These are phyloP conservation scores for Papiliotrema terrestris DNA, from an alignment of 1,284 basidiomycete genomes.

Conservation along the genomic window DNA sequence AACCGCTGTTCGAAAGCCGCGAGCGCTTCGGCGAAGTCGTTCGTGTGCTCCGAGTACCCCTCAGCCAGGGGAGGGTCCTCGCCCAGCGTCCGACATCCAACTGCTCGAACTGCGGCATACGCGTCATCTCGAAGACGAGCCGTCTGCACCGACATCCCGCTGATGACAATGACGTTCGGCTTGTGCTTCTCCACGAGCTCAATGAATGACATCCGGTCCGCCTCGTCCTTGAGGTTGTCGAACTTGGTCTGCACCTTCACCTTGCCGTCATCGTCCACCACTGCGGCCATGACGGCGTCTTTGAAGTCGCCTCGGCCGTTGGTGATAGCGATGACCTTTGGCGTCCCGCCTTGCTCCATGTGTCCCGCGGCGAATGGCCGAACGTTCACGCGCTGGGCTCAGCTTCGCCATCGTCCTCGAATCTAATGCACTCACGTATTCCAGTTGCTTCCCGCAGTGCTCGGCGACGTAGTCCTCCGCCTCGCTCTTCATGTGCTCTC, in stretches of 20 bases:
- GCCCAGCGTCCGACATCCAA: conserved; percentile 32
- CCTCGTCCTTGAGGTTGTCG: conserved; percentile 74
- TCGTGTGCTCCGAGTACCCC: conserved; percentile 30
- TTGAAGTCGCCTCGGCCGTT: conserved; percentile 93
- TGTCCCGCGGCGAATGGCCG: conserved; percentile 67
- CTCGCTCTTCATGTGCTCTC: conserved; percentile 85
- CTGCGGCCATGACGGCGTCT: conserved; percentile 81
- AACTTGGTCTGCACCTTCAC: conserved; percentile 83
- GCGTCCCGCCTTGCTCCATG: conserved; percentile 66
- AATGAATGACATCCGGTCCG: conserved; percentile 61
- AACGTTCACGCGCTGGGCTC: conserved; percentile 48
- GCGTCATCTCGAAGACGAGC: conserved; percentile 54
- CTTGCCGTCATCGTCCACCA: conserved; percentile 81
- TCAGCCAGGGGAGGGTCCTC: conserved; percentile 33
- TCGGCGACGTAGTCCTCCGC: conserved; percentile 78
- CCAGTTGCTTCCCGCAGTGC: conserved; percentile 64
- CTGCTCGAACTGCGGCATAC: conserved; percentile 51
- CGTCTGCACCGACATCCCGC: conserved; percentile 82
- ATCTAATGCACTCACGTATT: conserved; percentile 57
- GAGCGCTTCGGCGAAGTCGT: conserved; percentile 29
- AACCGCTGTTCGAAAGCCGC: conserved; percentile 31
- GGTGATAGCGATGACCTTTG: conserved; percentile 86
- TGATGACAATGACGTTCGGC: conserved; percentile 85
- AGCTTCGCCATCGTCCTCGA: not conserved
- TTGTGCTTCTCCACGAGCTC: conserved; percentile 75